Evolutionary conservation across 2,329 filamentous ascomycete genomes (phyloP), one percentile per base, ranked within the genome.

Genomic region (Epichloe glyceriae): DNA sequence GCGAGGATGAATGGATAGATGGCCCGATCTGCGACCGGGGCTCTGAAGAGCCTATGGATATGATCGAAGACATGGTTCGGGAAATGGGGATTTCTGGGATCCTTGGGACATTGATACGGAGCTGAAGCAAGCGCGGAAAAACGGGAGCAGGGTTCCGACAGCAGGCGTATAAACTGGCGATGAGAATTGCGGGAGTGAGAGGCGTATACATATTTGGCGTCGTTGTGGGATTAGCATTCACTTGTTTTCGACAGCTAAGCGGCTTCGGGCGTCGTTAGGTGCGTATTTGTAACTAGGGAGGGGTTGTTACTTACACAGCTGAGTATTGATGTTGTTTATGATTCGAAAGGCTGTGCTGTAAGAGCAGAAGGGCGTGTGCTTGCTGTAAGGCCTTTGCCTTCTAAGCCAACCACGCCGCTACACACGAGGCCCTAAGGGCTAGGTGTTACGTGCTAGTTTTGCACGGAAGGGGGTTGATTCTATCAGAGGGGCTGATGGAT

Each of bases 41-140:
- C 15, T 58, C 55, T 17, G 60, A 64, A 46, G 64, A 69, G 45
- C 62, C 64, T 11, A 53, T 64, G 42, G 65, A 68, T 47, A 60
- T 67, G 55, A 62, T 67, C 3, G 64, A 68, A 34, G 66, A 69
- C 37, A 57, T 69, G 43, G 62, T 69, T 50, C 58, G 61, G 11
- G 65, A 67, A 48, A 66, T 69, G 60, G 60, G 33, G 65, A 66
- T 44, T 60, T 67, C 46, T 55, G 67, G 41, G 57, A 65, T 47
- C 54, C 59, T 14, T 69, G 62, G 63, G 57, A 68, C 46, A 57
- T 68, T 40, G 66, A 67, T 38, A 56, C 54, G 1, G 68, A 72
- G 50, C 58, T 72, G 8, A 61, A 63, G 0, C 53, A 62, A 50
- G 61, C 59, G 8, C 59, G 61, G 6, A 61, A 56, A 54, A 39